Conservation (phyloP, 495 filamentous ascomycete genomes). For the Xylaria flabelliformis region DNA sequence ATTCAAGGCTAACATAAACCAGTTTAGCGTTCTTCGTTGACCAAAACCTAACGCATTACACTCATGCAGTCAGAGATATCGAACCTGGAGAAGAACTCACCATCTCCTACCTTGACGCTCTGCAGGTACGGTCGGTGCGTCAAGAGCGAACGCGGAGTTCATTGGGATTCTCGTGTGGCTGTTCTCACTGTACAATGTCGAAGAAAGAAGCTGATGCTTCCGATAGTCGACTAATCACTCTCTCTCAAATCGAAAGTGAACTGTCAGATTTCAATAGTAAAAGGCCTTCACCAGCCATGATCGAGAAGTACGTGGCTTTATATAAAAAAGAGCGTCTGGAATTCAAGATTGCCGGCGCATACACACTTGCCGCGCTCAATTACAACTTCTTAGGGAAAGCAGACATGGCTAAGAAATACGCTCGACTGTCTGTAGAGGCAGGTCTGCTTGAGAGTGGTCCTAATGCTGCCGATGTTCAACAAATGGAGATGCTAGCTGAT, state of each 20-base stretch:
- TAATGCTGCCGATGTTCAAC: conserved; percentile 34
- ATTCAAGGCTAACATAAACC: not conserved
- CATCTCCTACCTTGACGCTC: conserved; percentile 40
- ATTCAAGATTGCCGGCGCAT: conserved; percentile 38
- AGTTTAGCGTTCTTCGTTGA: conserved; percentile 45
- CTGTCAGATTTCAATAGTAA: conserved; percentile 41
- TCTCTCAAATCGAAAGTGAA: conserved; percentile 35
- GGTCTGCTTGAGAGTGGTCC: conserved; percentile 38
- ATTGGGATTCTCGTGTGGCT: conserved; percentile 22
- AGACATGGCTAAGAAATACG: conserved; percentile 37
- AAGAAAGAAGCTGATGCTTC: conserved; percentile 28
- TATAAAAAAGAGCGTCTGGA: conserved; percentile 40
- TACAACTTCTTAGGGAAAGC: conserved; percentile 45
- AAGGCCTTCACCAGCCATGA: conserved; percentile 35
- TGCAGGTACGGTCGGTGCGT: conserved; percentile 33
- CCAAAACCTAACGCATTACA: conserved; percentile 32
- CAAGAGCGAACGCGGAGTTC: conserved; percentile 18
- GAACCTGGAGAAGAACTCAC: conserved; percentile 43
- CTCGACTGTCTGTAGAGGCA: conserved; percentile 39
- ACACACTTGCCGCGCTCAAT: conserved; percentile 48
- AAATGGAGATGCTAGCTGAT: conserved; percentile 27
- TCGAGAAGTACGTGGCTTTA: conserved; percentile 40
- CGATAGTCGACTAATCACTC: conserved; percentile 36
- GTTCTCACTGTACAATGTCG: conserved; percentile 11
- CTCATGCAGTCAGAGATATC: conserved; percentile 40